Evolutionary conservation across 2,329 filamentous ascomycete genomes (phyloP), one percentile per base, ranked within the genome.

Genomic region (Metarhizium album): DNA sequence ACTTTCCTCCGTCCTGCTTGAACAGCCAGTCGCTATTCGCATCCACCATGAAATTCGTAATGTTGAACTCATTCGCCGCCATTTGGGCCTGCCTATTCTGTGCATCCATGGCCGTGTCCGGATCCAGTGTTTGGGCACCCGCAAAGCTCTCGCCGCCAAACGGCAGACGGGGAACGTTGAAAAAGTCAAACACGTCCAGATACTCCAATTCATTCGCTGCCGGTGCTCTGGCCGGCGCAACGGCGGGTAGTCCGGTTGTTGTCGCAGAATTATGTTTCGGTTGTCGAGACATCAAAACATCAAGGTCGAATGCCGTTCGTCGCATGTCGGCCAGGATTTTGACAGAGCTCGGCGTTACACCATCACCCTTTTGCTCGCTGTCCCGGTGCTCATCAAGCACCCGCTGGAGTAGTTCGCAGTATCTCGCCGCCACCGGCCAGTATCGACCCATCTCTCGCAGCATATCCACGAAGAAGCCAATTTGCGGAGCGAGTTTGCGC

Each of bases 321-420:
- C 90, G 79, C 90, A 96, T 95, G 60, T 95, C 90, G 1, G 89
- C 86, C 1, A 95, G 70, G 49, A 95, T 95, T 62, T 83, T 86
- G 43, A 95, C 88, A 1, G 85, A 89, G 18, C 83, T 89, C 0
- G 90, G 88, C 0, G 87, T 90, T 27, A 87, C 79, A 3, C 85
- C 78, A 58, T 89, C 84, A 11, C 83, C 85, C 40, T 84, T 82
- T 8, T 80, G 76, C 65, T 90, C 85, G 53, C 83, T 87, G 57
- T 93, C 87, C 59, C 80, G 77, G 61, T 93, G 89, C 66, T 95
- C 90, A 57, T 93, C 87, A 2, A 95, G 78, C 1, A 95, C 90
- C 9, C 89, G 79, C 55, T 87, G 82, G 4, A 96, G 76, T 14
- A 95, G 78, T 40, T 80, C 79, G 52, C 83, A 87, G 67, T 95